phyloP scores from a whole-genome alignment of 106 monocot genomes.

The Hemerocallis citrina region DNA sequence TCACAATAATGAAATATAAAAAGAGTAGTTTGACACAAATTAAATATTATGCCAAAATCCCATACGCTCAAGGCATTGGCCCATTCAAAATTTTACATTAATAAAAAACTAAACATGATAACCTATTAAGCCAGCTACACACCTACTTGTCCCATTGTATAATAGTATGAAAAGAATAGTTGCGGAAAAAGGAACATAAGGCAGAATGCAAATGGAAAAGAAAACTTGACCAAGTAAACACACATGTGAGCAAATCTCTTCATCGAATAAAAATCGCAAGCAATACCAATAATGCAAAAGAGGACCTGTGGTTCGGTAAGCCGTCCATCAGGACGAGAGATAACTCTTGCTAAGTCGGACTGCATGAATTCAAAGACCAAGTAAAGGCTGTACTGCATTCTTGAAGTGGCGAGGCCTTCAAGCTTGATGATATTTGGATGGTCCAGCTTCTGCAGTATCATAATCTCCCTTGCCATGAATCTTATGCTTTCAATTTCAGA shows the following conservation, averaged over 20 bases:
- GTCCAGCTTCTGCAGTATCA: slow-evolving; percentile 22
- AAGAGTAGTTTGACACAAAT: no score
- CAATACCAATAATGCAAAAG: background rate
- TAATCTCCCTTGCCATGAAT: slow-evolving; percentile 31
- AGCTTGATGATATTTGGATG: slow-evolving; percentile 28
- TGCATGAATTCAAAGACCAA: slow-evolving; percentile 28
- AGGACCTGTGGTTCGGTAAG: slow-evolving; percentile 33
- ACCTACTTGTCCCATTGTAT: no score
- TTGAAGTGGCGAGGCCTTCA: slow-evolving; percentile 31
- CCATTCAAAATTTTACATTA: no score
- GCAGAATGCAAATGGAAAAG: background rate
- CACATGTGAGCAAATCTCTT: background rate
- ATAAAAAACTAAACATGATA: no score
- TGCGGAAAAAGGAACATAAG: background rate
- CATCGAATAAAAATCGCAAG: background rate
- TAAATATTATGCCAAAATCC: no score
- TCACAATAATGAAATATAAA: no score
- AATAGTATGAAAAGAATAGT: no score
- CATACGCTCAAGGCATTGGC: no score
- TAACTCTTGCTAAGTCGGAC: slow-evolving; percentile 20
- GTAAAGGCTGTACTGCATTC: slow-evolving; percentile 22
- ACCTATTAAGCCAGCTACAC: no score
- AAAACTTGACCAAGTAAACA: background rate
- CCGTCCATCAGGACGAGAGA: slow-evolving; percentile 13
- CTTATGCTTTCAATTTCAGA: slow-evolving; percentile 21